Conservation (phyloP, 768 basidiomycete genomes). For the Epithele typhae region DNA sequence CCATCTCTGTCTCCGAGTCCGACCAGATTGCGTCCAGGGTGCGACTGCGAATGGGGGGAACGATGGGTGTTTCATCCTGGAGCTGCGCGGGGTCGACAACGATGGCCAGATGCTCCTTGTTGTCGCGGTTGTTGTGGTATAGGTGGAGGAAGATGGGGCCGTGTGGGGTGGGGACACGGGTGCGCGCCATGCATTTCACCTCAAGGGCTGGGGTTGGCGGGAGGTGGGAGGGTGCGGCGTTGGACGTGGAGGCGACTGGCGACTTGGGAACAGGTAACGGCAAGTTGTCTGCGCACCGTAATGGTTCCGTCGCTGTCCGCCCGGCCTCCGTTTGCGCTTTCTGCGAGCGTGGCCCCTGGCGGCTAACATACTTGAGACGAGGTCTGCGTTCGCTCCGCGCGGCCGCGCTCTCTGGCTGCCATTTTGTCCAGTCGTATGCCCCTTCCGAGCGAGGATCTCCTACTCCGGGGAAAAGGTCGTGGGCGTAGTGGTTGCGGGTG, state of each 20-base stretch:
- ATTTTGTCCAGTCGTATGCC: constrained; percentile 57
- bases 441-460: constrained; percentile 49
- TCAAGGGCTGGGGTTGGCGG: constrained; percentile 37
- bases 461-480: constrained; percentile 68
- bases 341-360: constrained; percentile 68
- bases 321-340: constrained; percentile 34
- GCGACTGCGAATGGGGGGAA: constrained; percentile 66
- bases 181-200: constrained; percentile 94
- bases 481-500: constrained; percentile 83
- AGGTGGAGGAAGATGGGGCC: constrained; percentile 91
- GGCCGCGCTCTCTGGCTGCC: constrained; percentile 38
- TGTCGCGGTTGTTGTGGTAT: constrained; percentile 90
- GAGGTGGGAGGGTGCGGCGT: constrained; percentile 17
- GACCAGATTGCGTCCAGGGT: constrained; percentile 84
- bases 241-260: not conserved
- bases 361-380: constrained; percentile 60
- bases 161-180: constrained; percentile 94
- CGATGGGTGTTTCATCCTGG: constrained; percentile 35
- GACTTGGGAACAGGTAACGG: constrained; percentile 26
- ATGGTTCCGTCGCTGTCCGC: constrained; percentile 31
- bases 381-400: constrained; percentile 36
- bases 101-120: constrained; percentile 93
- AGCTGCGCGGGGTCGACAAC: constrained; percentile 91
- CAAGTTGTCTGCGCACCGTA: constrained; percentile 37
- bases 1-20: constrained; percentile 85